A percentile compares a stretch with the other conserved stretches of the same genome.
Conservation (phyloP, 1,284 basidiomycete genomes). For the Heterobasidion parviporum region DNA sequence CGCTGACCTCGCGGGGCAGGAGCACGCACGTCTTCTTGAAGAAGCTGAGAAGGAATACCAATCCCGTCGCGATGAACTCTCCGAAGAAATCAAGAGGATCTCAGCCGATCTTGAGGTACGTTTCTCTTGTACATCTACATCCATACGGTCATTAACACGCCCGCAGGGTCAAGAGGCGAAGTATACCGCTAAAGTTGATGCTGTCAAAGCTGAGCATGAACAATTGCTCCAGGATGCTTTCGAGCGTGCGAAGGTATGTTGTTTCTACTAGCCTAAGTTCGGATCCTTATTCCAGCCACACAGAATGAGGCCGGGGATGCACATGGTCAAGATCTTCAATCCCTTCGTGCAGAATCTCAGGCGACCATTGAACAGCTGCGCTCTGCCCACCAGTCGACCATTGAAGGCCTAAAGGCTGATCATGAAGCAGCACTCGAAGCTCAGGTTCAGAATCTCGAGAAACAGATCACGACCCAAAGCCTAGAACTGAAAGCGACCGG, state of each 20-base stretch:
- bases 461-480: conserved; percentile 51
- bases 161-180: conserved; percentile 58
- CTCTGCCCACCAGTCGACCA: conserved; percentile 44
- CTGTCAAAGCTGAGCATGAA: conserved; percentile 61
- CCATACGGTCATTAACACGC: background rate
- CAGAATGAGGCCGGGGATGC: conserved; percentile 59
- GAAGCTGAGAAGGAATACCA: conserved; percentile 40
- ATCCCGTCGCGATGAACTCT: conserved; percentile 45
- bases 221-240: conserved; percentile 60
- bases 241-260: conserved; percentile 63
- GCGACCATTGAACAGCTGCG: conserved; percentile 62
- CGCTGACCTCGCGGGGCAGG: conserved; percentile 33
- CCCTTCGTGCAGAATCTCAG: conserved; percentile 58
- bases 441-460: conserved; percentile 50
- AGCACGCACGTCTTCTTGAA: conserved; percentile 38
- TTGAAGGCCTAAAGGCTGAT: conserved; percentile 55
- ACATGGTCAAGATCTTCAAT: conserved; percentile 65
- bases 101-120: conserved; percentile 56
- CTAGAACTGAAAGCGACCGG: conserved; percentile 75
- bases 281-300: conserved; percentile 2
- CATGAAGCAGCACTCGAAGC: conserved; percentile 50
- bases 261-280: conserved; percentile 4
- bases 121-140: background rate
- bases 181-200: conserved; percentile 59
- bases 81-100: conserved; percentile 49